These are phyloP conservation scores for Anacardium occidentale DNA, from an alignment of 345 rosid species.

Conservation along the genomic window DNA sequence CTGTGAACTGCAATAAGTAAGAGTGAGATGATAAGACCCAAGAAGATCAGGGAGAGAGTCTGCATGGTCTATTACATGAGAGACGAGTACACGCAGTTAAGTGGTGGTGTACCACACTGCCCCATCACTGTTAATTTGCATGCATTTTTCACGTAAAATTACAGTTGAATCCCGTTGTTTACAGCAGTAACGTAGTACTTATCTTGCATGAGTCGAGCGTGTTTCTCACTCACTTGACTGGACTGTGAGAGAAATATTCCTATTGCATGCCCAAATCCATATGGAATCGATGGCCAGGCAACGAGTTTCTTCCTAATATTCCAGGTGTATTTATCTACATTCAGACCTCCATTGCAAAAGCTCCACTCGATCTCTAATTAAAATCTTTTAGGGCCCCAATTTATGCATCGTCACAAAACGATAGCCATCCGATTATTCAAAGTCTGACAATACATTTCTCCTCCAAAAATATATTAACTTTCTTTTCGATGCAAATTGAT, in stretches of 20 bases:
- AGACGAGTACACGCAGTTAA: conserved; percentile 11
- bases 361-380: background rate
- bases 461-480: too few species aligned
- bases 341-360: background rate
- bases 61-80: too few species aligned
- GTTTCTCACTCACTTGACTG: background rate
- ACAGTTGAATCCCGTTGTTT: background rate
- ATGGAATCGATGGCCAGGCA: background rate
- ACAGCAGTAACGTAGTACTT: background rate
- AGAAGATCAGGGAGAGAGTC: background rate
- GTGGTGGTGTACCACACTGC: conserved; percentile 22
- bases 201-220: conserved; percentile 20
- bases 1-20: conserved; percentile 11
- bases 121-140: conserved; percentile 12
- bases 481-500: too few species aligned
- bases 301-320: background rate
- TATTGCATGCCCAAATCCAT: background rate
- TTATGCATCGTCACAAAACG: background rate
- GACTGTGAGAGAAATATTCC: background rate
- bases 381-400: background rate
- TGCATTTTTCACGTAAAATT: conserved; percentile 29
- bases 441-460: background rate
- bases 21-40: conserved; percentile 24
- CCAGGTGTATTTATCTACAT: background rate
- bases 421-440: background rate